Conservation (phyloP, 148 eudicot genomes). For the Rhododendron ferrugineum region DNA sequence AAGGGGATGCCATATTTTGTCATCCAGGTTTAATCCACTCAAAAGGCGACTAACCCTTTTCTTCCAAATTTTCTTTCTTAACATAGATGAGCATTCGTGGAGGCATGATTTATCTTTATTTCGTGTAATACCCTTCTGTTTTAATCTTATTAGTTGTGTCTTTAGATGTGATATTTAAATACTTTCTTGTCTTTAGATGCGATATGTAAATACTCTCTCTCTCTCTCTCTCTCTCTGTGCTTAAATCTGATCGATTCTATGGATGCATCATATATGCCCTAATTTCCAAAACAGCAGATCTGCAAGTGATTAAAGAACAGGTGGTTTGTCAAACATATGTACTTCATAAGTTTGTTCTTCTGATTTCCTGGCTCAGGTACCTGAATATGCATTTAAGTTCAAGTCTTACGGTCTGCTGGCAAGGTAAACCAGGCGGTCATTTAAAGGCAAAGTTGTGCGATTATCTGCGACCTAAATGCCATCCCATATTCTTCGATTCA, state of each 20-base stretch:
- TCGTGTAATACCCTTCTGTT: background rate
- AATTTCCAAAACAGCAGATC: background rate
- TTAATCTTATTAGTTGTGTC: background rate
- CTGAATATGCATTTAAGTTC: conserved; percentile 55
- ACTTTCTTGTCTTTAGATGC: background rate
- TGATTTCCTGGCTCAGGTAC: conserved; percentile 40
- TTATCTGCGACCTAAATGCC: conserved; percentile 80
- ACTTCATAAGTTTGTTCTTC: background rate
- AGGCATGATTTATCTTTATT: background rate
- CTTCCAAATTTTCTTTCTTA: background rate
- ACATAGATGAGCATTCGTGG: background rate
- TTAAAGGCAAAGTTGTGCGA: conserved; percentile 59
- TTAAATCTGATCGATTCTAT: background rate
- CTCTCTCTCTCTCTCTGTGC: background rate
- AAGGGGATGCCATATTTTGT: background rate
- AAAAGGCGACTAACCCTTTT: background rate
- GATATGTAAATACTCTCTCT: background rate
- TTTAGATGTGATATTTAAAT: background rate
- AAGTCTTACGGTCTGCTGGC: conserved; percentile 57
- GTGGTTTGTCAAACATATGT: background rate
- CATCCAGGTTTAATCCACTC: background rate
- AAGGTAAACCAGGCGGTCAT: conserved; percentile 39
- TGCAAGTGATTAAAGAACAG: background rate
- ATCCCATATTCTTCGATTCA: conserved; percentile 74
- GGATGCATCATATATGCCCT: background rate